These are phyloP conservation scores for Cladosporium sp. DNA, from an alignment of 2,329 filamentous ascomycete genomes.

Conservation along the genomic window DNA sequence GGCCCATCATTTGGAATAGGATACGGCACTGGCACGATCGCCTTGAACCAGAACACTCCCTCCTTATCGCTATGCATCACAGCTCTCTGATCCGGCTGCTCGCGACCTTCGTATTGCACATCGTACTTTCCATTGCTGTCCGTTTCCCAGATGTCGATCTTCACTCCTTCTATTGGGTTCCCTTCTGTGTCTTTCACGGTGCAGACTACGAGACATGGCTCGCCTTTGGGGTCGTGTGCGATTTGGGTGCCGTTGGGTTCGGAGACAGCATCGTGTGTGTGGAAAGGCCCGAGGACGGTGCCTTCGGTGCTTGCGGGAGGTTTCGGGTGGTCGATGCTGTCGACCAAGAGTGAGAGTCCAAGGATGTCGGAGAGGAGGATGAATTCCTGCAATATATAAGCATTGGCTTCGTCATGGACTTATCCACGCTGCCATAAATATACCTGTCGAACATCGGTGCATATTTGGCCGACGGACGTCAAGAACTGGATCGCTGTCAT, in stretches of 20 bases:
- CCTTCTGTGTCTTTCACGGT: constrained; percentile 67
- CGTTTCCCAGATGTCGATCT: constrained; percentile 84
- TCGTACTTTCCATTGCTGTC: constrained; percentile 81
- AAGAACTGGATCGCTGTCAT: constrained; percentile 73
- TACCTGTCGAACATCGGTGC: constrained; percentile 71
- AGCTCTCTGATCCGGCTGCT: constrained; percentile 70
- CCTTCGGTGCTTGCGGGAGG: constrained; percentile 70
- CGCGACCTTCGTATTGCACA: constrained; percentile 69
- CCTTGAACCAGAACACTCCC: constrained; percentile 82
- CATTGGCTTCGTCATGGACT: background rate
- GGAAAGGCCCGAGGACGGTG: constrained; percentile 79
- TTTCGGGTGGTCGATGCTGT: constrained; percentile 82
- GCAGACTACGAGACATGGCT: constrained; percentile 73
- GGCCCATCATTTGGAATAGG: constrained; percentile 83
- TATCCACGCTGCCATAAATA: no score
- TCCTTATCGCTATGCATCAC: constrained; percentile 69
- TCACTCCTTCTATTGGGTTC: constrained; percentile 64
- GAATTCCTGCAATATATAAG: constrained; percentile 50
- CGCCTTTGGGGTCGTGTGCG: constrained; percentile 68
- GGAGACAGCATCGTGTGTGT: constrained; percentile 72
- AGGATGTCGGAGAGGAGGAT: constrained; percentile 80
- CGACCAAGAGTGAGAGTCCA: constrained; percentile 76
- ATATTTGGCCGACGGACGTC: constrained; percentile 71
- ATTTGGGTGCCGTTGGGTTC: constrained; percentile 62
- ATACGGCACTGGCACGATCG: constrained; percentile 82